Conservation (phyloP, 768 basidiomycete species). For the Mycena galericulata region DNA sequence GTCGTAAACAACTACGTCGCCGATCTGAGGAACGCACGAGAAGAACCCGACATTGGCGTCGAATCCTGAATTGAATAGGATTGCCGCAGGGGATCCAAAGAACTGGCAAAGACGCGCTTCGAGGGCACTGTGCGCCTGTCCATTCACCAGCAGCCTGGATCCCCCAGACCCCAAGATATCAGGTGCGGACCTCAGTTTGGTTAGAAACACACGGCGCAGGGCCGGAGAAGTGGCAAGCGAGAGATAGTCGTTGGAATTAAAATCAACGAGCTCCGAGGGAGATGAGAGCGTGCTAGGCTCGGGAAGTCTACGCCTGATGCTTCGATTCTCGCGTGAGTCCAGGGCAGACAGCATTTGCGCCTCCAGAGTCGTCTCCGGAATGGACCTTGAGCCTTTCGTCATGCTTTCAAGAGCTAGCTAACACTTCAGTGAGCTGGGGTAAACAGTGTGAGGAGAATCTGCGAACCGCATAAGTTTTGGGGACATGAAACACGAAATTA, state of each 20-base stretch:
- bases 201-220: slow-evolving; percentile 71
- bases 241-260: slow-evolving; percentile 95
- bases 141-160: slow-evolving; percentile 87
- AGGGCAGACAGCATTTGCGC: slow-evolving; percentile 64
- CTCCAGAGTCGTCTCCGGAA: slow-evolving; percentile 42
- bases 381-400: slow-evolving; percentile 6
- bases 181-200: slow-evolving; percentile 59
- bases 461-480: not conserved
- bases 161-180: slow-evolving; percentile 88
- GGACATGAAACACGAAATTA: not conserved
- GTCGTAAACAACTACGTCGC: slow-evolving; percentile 86
- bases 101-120: slow-evolving; percentile 76
- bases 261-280: slow-evolving; percentile 62
- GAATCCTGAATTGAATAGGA: slow-evolving; percentile 94
- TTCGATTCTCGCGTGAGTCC: slow-evolving; percentile 70
- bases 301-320: slow-evolving; percentile 79
- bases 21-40: slow-evolving; percentile 78
- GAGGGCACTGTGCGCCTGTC: slow-evolving; percentile 74
- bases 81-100: slow-evolving; percentile 70
- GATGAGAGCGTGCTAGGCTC: slow-evolving; percentile 58
- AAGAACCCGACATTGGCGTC: slow-evolving; percentile 94
- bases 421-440: not conserved
- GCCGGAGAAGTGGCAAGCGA: slow-evolving; percentile 73
- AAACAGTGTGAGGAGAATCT: not conserved
- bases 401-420: slow-evolving; percentile 11